Evolutionary conservation across 306 rosid genomes (phyloP), one percentile per base, ranked within the genome.

Genomic region (Astragalus membranaceus): DNA sequence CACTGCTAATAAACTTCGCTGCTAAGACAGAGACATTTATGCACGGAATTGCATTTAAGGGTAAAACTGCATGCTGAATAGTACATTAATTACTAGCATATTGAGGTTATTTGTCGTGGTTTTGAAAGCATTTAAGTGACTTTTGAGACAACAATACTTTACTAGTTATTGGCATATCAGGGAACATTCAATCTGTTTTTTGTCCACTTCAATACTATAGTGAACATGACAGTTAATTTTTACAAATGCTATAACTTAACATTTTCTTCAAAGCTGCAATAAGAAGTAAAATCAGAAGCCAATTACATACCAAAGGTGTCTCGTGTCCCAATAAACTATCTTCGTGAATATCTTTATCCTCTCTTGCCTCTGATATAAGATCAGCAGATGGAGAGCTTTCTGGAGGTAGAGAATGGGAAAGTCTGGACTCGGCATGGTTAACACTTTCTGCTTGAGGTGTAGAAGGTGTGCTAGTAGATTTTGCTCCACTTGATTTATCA

Each of bases 401-500:
- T 43, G 87, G 75, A 53, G 76, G 88, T 71, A 80, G 73, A 73
- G 97, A 88, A 82, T 81, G 88, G 29, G 95, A 88, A 67, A 79
- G 79, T 76, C 96, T 84, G 57, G 91, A 77, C 53, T 88, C 98
- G 48, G 80, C 51, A 56, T 83, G 87, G 81, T 87, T 85, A 20
- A 81, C 80, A 58, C 76, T 83, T 83, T 88, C 97, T 59, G 88
- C 89, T 79, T 85, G 97, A 75, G 98, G 97, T 44, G 98, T 94
- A 48, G 98, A 91, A 66, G 98, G 97, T 39, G 88, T 84, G 78
- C 96, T 88, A 33, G 78, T 55, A 70, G 98, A 90, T 82, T 87
- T 91, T 43, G 87, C 90, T 73, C 96, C 98, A 77, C 96, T 91
- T 33, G 95, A 94, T 85, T 82, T 91, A 75, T 94, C 98, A 74